phyloP scores from a whole-genome alignment of 139 green algal genomes.

The Mesostigma viride region DNA sequence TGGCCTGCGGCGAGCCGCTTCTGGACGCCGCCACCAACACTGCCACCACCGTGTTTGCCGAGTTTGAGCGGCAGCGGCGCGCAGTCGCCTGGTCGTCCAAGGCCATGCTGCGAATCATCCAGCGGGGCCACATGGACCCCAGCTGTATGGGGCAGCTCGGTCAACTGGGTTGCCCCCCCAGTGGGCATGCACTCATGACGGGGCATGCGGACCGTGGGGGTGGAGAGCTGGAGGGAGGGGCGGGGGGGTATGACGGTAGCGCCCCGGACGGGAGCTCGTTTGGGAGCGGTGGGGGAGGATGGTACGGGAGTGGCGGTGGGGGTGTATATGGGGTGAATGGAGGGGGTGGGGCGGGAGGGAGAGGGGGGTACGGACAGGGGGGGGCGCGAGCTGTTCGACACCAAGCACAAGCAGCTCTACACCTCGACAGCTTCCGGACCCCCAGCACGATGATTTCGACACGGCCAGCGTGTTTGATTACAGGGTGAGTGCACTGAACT shows the following conservation, averaged over 20 bases:
- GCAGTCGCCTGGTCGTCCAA: neutral
- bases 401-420: neutral
- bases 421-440: neutral
- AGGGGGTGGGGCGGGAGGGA: too few relatives aligned
- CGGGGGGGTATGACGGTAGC: too few relatives aligned
- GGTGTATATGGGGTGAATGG: too few relatives aligned
- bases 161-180: too few relatives aligned
- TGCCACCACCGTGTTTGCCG: slow-evolving; percentile 31
- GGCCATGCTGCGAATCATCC: neutral
- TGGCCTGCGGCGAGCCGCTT: slow-evolving; percentile 29
- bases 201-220: too few relatives aligned
- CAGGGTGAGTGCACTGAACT: neutral
- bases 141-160: neutral
- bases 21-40: slow-evolving; percentile 33
- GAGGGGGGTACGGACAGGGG: too few relatives aligned
- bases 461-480: neutral
- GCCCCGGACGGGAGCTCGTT: too few relatives aligned
- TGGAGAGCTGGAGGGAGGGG: too few relatives aligned
- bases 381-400: neutral
- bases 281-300: too few relatives aligned
- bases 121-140: neutral
- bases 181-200: too few relatives aligned
- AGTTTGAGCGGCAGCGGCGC: slow-evolving; percentile 26
- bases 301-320: too few relatives aligned
- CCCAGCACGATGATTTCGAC: neutral